Conservation (phyloP, 225 moss, liverwort and hornwort genomes). For the Physcomitrium patens region DNA sequence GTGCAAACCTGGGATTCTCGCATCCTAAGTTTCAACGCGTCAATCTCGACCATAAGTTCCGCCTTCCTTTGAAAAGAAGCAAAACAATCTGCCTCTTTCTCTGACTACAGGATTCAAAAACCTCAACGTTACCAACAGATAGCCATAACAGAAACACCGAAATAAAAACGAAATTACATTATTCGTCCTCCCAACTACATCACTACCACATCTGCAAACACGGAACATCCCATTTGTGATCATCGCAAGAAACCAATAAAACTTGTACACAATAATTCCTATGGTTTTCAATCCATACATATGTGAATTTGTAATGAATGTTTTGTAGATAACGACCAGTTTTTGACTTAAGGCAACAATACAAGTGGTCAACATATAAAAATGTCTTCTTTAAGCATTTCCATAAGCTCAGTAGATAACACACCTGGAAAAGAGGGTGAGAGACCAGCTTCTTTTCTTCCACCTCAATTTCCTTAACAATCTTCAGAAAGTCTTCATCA, state of each 20-base stretch:
- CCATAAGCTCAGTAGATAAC: slow-evolving; percentile 21
- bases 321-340: slow-evolving; percentile 14
- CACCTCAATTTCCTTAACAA: slow-evolving; percentile 74
- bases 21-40: slow-evolving; percentile 77
- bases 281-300: not conserved
- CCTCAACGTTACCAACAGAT: slow-evolving; percentile 22
- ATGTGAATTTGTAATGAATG: slow-evolving; percentile 19
- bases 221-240: slow-evolving; percentile 5
- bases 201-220: slow-evolving; percentile 7
- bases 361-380: not conserved
- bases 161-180: not conserved
- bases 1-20: slow-evolving; percentile 80
- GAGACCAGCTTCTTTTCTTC: slow-evolving; percentile 81
- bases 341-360: not conserved
- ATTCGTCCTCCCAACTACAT: not conserved
- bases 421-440: slow-evolving; percentile 88
- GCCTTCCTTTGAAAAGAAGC: slow-evolving; percentile 86
- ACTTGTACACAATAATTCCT: not conserved
- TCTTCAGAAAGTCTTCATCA: slow-evolving; percentile 72
- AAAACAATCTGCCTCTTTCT: slow-evolving; percentile 79
- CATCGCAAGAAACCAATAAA: not conserved
- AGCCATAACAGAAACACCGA: slow-evolving; percentile 11
- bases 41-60: slow-evolving; percentile 83
- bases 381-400: slow-evolving; percentile 11
- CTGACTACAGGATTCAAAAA: slow-evolving; percentile 55